Conservation (phyloP, 208 protist species). For the Leishmania tropica region DNA sequence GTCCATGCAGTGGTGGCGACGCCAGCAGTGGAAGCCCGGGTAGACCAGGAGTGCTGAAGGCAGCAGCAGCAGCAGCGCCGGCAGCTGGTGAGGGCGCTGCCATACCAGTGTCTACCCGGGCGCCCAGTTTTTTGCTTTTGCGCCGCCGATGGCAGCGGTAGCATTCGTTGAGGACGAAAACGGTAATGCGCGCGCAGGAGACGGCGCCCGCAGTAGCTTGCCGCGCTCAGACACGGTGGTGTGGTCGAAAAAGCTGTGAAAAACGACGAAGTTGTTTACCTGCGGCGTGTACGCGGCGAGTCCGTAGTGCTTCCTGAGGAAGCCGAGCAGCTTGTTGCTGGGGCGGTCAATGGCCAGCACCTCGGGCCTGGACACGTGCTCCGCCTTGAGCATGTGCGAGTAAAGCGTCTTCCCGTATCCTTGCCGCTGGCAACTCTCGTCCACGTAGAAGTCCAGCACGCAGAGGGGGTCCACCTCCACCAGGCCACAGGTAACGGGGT, state of each 20-base stretch:
- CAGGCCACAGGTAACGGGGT: constrained; percentile 40
- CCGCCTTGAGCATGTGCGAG: constrained; percentile 58
- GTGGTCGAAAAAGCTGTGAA: constrained; percentile 81
- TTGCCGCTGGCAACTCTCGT: constrained; percentile 78
- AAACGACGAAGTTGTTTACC: constrained; percentile 95
- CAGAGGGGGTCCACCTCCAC: constrained; percentile 93
- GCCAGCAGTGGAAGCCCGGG: constrained; percentile 2
- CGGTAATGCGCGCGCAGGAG: neutral
- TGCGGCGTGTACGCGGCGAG: constrained; percentile 80
- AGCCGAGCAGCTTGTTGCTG: constrained; percentile 88
- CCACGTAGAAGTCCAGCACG: constrained; percentile 95
- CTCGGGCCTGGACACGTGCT: constrained; percentile 35
- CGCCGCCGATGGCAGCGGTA: too few species aligned
- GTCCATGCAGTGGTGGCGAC: neutral
- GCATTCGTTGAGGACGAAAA: neutral
- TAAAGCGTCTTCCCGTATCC: constrained; percentile 88
- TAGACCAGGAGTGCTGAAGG: neutral
- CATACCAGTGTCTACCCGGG: constrained; percentile 25
- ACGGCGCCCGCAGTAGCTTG: constrained; percentile 30
- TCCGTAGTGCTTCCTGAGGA: constrained; percentile 89
- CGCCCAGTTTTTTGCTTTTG: constrained; percentile 26
- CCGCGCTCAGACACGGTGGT: constrained; percentile 57
- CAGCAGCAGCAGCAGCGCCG: neutral
- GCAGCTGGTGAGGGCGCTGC: neutral
- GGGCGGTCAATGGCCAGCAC: constrained; percentile 92